These are phyloP conservation scores for Penicillium flavigenum DNA, from an alignment of 495 filamentous ascomycete species.

Conservation along the genomic window DNA sequence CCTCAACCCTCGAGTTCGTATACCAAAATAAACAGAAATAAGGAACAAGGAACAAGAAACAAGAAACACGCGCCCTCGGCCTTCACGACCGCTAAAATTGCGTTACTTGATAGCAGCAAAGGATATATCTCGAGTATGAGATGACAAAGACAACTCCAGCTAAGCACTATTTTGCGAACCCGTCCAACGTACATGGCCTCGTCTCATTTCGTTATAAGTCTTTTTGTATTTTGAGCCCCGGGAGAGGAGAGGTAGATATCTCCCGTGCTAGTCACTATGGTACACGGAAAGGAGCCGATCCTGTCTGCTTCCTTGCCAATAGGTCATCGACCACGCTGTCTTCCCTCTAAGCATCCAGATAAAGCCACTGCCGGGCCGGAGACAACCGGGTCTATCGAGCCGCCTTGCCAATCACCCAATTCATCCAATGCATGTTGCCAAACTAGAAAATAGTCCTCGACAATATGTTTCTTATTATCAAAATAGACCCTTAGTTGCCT, in stretches of 20 bases:
- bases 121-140: background rate
- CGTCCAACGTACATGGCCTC: background rate
- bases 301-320: constrained; percentile 15
- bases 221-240: constrained; percentile 23
- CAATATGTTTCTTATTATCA: background rate
- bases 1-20: background rate
- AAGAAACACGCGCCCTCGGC: background rate
- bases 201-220: background rate
- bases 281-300: constrained; percentile 27
- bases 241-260: constrained; percentile 6
- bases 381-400: background rate
- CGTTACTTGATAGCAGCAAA: background rate
- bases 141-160: background rate
- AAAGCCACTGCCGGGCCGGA: background rate
- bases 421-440: constrained; percentile 1
- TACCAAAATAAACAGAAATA: background rate
- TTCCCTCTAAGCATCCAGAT: background rate
- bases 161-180: background rate
- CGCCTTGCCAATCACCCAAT: background rate
- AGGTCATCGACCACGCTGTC: constrained; percentile 5
- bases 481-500: constrained; percentile 32
- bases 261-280: constrained; percentile 27
- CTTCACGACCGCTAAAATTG: background rate
- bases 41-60: background rate
- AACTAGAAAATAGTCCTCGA: background rate